Base-by-base conservation (phyloP, 208 protist genomes). In the Wallacemonas sp. region DNA sequence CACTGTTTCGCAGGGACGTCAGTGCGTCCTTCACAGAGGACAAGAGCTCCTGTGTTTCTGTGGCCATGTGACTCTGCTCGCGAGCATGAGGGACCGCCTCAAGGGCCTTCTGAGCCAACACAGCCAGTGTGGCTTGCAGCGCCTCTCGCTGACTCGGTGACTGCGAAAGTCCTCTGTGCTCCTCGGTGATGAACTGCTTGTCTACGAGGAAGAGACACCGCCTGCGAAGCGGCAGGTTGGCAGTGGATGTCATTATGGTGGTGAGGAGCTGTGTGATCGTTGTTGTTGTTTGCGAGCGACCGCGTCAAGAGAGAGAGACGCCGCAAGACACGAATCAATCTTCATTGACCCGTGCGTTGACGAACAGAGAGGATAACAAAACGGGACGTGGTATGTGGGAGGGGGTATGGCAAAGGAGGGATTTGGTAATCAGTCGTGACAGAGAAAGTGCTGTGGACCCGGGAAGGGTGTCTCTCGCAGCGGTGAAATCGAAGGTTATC, bases 191-290 rank as follows among this genome's bases (percentile, higher is more conserved):
- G 41, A 81, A 78, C 19, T 5, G 60, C n/a, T 11, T 24, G 47
- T 94, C 70, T 2, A 60, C 64, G 8, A 94, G 84, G 65, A 90
- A 94, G 5, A 94, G 56, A 60, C 83, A 88, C 32, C 83, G 85
- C 14, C 83, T 78, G 2, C 87, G 78, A 19, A 93, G 66, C 16
- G 78, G 74, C 43, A 93, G 61, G 27, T 85, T 88, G n/a, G 56
- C 58, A n/a, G 32, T 2, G 2, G 30, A 34, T 23, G 36, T 4
- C 54, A 36, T 62, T 12, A 21, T 67, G 30, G n/a, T n/a, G n/a
- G n/a, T n/a, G n/a, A n/a, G n/a, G n/a, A n/a, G n/a, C n/a, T n/a
- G n/a, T n/a, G n/a, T n/a, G n/a, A n/a, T n/a, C n/a, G n/a, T n/a
- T n/a, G n/a, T n/a, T n/a, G n/a, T n/a, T n/a, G n/a, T n/a, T n/a